Conservation (phyloP, 148 eudicot genomes). For the Cornus kousa region DNA sequence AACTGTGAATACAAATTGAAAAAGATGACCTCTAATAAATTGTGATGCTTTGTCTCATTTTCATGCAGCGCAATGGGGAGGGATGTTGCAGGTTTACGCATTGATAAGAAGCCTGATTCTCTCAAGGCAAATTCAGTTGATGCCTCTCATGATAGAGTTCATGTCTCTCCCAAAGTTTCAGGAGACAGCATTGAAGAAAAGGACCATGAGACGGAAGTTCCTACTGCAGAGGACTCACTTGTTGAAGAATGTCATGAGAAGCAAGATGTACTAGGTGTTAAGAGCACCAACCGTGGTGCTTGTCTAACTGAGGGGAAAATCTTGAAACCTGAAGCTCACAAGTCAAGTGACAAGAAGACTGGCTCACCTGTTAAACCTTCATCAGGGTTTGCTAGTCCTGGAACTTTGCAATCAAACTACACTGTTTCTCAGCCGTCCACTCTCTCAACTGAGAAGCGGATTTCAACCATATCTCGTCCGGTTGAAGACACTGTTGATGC, state of each 20-base stretch:
- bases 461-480: conserved; percentile 27
- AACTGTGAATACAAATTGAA: neutral
- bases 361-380: conserved; percentile 46
- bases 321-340: conserved; percentile 44
- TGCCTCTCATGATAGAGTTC: conserved; percentile 37
- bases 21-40: neutral
- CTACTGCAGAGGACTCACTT: conserved; percentile 36
- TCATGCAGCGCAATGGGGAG: conserved; percentile 79
- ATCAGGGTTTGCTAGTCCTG: conserved; percentile 32
- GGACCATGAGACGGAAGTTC: conserved; percentile 40
- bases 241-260: conserved; percentile 41
- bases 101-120: conserved; percentile 40
- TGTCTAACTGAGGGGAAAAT: conserved; percentile 30
- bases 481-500: conserved; percentile 35
- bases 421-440: conserved; percentile 32
- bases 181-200: conserved; percentile 36
- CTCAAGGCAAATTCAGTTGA: conserved; percentile 51
- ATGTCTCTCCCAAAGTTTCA: conserved; percentile 35
- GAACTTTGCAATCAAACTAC: conserved; percentile 26
- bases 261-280: conserved; percentile 43
- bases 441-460: conserved; percentile 35
- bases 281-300: conserved; percentile 39
- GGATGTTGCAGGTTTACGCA: conserved; percentile 59
- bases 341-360: conserved; percentile 39
- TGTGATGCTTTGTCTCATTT: conserved; percentile 13